Conservation (phyloP, 23 red algal species). For the Gracilaria caudata region DNA sequence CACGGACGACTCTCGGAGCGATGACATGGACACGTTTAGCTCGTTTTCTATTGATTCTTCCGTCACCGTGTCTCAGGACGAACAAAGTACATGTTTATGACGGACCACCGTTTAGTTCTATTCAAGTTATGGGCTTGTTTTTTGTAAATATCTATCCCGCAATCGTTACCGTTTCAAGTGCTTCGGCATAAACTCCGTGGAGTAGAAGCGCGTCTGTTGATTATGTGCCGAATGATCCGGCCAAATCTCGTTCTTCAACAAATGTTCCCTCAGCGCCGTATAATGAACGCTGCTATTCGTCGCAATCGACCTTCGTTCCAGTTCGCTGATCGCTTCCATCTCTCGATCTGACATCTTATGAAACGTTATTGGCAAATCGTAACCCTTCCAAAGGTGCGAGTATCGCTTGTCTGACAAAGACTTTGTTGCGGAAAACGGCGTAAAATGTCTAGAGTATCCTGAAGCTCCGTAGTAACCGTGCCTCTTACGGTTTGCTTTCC, state of each 20-base stretch:
- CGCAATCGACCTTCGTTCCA: constrained; percentile 6
- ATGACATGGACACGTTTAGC: not conserved
- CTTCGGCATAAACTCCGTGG: constrained; percentile 45
- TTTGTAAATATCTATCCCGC: not conserved
- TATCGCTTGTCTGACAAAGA: constrained; percentile 62
- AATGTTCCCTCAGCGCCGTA: constrained; percentile 32
- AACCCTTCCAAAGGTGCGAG: constrained; percentile 25
- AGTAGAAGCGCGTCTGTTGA: constrained; percentile 19
- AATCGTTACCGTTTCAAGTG: constrained; percentile 13
- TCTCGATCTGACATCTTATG: constrained; percentile 58
- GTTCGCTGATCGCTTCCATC: constrained; percentile 43
- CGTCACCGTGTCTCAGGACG: not conserved
- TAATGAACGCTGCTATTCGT: constrained; percentile 38
- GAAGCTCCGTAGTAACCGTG: not conserved
- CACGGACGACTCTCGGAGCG: not conserved
- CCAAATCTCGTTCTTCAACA: constrained; percentile 32
- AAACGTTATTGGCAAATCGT: constrained; percentile 65
- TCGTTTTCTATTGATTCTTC: constrained; percentile 6
- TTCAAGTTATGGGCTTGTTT: not conserved
- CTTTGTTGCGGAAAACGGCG: constrained; percentile 57
- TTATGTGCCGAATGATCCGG: constrained; percentile 17
- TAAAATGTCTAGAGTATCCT: constrained; percentile 45
- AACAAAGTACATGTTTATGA: not conserved
- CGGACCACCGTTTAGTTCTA: not conserved
- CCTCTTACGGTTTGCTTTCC: not conserved